Conservation (phyloP, 805 yeast genomes). For the Tetrapisispora nanseiensis region DNA sequence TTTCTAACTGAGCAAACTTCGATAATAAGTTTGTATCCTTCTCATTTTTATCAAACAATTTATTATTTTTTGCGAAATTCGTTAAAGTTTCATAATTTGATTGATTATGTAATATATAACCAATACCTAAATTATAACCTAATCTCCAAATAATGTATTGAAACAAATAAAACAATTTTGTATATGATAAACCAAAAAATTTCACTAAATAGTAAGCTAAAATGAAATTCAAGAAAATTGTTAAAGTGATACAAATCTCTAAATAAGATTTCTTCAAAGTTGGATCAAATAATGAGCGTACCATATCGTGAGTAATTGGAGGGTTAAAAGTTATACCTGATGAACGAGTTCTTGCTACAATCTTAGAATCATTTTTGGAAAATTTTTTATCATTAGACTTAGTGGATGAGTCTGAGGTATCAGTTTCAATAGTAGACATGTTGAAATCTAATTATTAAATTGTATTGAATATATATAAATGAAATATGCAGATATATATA, state of each 20-base stretch:
- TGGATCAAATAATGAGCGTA: constrained; percentile 71
- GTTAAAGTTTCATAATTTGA: constrained; percentile 49
- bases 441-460: constrained; percentile 4
- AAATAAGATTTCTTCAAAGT: constrained; percentile 55
- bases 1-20: constrained; percentile 36
- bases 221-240: constrained; percentile 31
- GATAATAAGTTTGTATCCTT: constrained; percentile 26
- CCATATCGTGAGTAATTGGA: constrained; percentile 69
- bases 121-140: constrained; percentile 73
- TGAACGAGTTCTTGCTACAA: constrained; percentile 23
- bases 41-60: constrained; percentile 36
- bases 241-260: constrained; percentile 48
- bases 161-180: constrained; percentile 35
- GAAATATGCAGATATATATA: neutral
- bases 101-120: constrained; percentile 55
- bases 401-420: no score
- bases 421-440: constrained; percentile 2
- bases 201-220: constrained; percentile 25
- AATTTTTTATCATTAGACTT: no score
- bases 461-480: no score
- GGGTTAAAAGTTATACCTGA: constrained; percentile 28
- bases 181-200: constrained; percentile 11
- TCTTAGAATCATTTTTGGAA: neutral
- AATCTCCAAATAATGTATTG: constrained; percentile 68
- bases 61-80: constrained; percentile 36